A percentile compares a stretch with the other conserved stretches of the same genome.
Evolutionary conservation across 164 flowering plant species (phyloP).

Genomic region (Aristolochia fimbriata): DNA sequence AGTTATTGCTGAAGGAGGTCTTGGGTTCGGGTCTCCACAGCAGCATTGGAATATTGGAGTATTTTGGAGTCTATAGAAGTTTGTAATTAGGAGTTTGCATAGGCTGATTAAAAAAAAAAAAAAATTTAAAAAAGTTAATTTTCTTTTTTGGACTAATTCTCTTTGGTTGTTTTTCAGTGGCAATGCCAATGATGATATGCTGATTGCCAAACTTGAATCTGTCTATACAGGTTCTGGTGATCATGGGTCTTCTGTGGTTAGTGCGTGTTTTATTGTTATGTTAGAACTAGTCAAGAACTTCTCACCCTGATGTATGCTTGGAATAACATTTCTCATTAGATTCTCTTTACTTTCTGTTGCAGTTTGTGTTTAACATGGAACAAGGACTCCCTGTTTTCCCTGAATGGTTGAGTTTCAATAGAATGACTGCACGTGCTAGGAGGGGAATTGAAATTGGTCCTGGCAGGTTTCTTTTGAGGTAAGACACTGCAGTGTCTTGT

Average conservation of each 20-base stretch:
- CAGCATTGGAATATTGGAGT: no score
- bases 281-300: no score
- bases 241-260: constrained; percentile 87
- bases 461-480: constrained; percentile 61
- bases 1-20: no score
- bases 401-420: constrained; percentile 85
- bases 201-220: constrained; percentile 75
- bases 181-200: constrained; percentile 65
- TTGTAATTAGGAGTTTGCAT: no score
- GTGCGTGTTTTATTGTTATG: constrained; percentile 10
- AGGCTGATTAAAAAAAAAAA: no score
- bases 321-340: not conserved
- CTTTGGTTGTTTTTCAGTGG: constrained; percentile 43
- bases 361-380: constrained; percentile 85
- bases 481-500: not conserved
- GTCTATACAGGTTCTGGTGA: constrained; percentile 89
- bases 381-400: constrained; percentile 91
- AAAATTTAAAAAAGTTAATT: not conserved
- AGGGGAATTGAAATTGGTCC: constrained; percentile 71
- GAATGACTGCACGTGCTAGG: constrained; percentile 85
- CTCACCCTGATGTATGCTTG: no score
- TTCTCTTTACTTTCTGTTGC: constrained; percentile 14
- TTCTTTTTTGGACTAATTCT: not conserved
- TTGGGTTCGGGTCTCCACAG: no score
- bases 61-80: no score